Percentiles rank a stretch among this genome's conserved stretches.
These are phyloP conservation scores for Blepharisma stoltei DNA, from an alignment of 73 alveolate species.

Conservation along the genomic window DNA sequence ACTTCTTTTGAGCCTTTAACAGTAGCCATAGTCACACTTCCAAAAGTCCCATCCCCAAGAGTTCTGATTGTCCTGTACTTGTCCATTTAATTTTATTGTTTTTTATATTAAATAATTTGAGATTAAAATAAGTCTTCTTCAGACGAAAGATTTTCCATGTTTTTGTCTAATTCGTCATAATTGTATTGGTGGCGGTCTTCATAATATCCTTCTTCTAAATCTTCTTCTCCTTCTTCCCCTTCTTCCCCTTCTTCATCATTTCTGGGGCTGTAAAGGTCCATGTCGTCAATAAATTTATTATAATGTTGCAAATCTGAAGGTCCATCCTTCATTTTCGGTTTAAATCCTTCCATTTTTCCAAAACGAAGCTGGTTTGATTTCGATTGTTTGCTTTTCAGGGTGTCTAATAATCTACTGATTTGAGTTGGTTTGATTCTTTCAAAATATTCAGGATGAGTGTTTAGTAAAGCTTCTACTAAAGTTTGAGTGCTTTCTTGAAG, in stretches of 20 bases:
- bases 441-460: not conserved
- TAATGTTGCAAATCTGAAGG: not conserved
- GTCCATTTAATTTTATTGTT: constrained; percentile 61
- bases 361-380: not conserved
- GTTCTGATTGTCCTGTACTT: constrained; percentile 72
- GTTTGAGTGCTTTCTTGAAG: constrained; percentile 14
- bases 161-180: no score
- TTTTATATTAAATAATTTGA: constrained; percentile 31
- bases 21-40: constrained; percentile 80
- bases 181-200: no score
- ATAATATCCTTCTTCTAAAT: not conserved
- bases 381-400: not conserved
- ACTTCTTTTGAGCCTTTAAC: constrained; percentile 70
- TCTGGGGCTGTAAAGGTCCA: constrained; percentile 6
- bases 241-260: not conserved
- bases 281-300: constrained; percentile 15
- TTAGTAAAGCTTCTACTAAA: not conserved
- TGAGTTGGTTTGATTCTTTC: not conserved
- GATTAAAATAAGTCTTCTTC: not conserved
- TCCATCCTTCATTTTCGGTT: constrained; percentile 15
- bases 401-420: not conserved
- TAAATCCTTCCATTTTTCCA: not conserved
- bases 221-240: not conserved
- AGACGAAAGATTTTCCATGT: constrained; percentile 32
- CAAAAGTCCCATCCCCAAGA: constrained; percentile 95